Evolutionary conservation across 129 eudicot genomes (phyloP).

Genomic region (Ambrosia artemisiifolia): DNA sequence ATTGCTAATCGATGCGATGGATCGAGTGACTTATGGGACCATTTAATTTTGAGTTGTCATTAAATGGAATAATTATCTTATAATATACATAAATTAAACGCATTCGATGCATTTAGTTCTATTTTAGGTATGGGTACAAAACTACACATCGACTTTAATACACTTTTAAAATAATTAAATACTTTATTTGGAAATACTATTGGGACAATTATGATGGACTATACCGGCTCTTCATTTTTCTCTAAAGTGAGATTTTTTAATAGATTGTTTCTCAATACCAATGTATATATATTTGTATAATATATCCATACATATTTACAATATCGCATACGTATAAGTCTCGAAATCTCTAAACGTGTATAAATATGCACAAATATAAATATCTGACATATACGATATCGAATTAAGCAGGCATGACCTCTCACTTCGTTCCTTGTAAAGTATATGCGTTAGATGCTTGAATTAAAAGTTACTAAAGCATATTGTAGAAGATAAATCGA

Average conservation of each 20-base stretch:
- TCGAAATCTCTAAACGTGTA: not conserved
- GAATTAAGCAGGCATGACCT: conserved; percentile 5
- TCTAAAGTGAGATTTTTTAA: not conserved
- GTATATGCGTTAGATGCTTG: conserved; percentile 23
- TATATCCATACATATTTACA: conserved; percentile 8
- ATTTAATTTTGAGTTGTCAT: conserved; percentile 25
- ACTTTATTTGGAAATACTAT: not conserved
- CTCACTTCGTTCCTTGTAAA: conserved; percentile 25
- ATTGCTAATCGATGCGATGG: conserved; percentile 29
- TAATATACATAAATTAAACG: conserved; percentile 23
- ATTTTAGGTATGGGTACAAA: conserved; percentile 19
- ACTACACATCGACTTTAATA: not conserved
- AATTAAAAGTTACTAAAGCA: conserved; percentile 18
- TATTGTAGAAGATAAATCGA: not conserved
- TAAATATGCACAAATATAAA: conserved; percentile 19
- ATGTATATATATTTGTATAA: conserved; percentile 21
- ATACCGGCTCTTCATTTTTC: not conserved
- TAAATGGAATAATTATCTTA: conserved; percentile 33
- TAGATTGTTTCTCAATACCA: not conserved
- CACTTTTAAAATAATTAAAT: not conserved
- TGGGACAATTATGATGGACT: not conserved
- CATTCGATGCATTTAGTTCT: conserved; percentile 30
- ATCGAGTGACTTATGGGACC: conserved; percentile 29
- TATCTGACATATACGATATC: not conserved
- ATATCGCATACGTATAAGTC: not conserved